Conservation (phyloP, 805 yeast genomes). For the Ogataea nonfermentans region DNA sequence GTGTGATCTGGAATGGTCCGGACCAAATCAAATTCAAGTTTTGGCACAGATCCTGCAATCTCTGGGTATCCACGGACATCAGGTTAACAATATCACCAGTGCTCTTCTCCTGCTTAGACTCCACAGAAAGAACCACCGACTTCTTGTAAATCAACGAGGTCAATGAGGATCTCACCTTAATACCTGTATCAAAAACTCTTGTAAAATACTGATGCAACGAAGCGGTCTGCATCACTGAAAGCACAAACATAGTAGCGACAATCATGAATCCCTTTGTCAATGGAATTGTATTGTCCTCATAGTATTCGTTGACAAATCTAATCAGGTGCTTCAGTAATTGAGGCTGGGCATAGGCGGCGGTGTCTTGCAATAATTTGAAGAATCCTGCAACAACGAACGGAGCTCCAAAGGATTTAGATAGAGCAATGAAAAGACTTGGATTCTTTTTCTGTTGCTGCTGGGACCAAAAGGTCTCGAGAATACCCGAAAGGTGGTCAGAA, state of each 20-base stretch:
- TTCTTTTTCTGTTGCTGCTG: constrained; percentile 39
- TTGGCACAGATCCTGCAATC: constrained; percentile 80
- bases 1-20: constrained; percentile 82
- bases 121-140: constrained; percentile 66
- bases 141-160: constrained; percentile 68
- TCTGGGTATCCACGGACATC: constrained; percentile 91
- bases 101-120: constrained; percentile 64
- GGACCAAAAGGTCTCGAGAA: constrained; percentile 61
- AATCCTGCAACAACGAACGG: constrained; percentile 69
- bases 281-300: constrained; percentile 50
- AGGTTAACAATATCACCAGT: constrained; percentile 93
- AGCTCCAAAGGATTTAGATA: constrained; percentile 69
- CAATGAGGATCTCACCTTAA: constrained; percentile 68
- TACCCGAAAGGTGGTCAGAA: constrained; percentile 48
- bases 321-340: constrained; percentile 72
- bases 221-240: constrained; percentile 75
- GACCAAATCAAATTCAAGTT: constrained; percentile 84
- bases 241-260: constrained; percentile 69
- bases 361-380: constrained; percentile 73
- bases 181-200: constrained; percentile 71
- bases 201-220: constrained; percentile 77
- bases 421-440: constrained; percentile 42
- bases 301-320: constrained; percentile 51
- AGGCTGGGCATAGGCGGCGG: constrained; percentile 84
- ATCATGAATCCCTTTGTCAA: constrained; percentile 73